Evolutionary conservation across 2,329 filamentous ascomycete species (phyloP).

Genomic region (Cyclaneusma minus): DNA sequence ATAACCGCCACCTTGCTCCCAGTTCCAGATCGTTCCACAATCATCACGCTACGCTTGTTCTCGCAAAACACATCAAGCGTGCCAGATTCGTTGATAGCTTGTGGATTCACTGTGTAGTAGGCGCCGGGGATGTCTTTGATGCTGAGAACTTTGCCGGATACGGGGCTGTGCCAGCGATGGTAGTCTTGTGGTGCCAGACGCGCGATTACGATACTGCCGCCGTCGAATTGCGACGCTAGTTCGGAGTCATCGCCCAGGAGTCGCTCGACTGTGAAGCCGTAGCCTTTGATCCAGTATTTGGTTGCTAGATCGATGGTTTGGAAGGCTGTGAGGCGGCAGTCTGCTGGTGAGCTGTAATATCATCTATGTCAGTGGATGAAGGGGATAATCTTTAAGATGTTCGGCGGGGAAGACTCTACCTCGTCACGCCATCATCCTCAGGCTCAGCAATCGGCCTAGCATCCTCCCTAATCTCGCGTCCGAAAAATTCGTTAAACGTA

Average conservation of each 20-base stretch:
- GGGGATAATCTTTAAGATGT: no score
- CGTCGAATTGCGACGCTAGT: conserved; percentile 18
- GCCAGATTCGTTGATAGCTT: conserved; percentile 17
- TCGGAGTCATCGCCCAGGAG: conserved; percentile 21
- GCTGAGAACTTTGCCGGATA: conserved; percentile 21
- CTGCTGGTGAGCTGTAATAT: no score
- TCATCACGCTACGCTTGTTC: conserved; percentile 24
- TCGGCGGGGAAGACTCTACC: no score
- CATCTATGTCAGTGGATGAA: no score
- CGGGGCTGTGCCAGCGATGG: conserved; percentile 28
- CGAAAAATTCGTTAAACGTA: conserved; percentile 28
- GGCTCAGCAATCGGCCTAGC: conserved; percentile 22
- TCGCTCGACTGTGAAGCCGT: conserved; percentile 24
- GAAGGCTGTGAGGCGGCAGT: conserved; percentile 84
- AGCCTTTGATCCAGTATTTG: conserved; percentile 41
- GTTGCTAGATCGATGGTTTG: conserved; percentile 71
- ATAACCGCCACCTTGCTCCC: conserved; percentile 19
- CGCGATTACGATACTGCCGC: conserved; percentile 24
- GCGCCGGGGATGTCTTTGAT: conserved; percentile 24
- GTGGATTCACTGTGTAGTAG: conserved; percentile 28
- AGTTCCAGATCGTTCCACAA: conserved; percentile 16
- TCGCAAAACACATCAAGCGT: conserved; percentile 27
- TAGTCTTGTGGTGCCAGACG: conserved; percentile 28
- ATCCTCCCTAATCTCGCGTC: conserved; percentile 19
- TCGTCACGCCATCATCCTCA: conserved; percentile 14